These are phyloP conservation scores for Penicillium oxalicum DNA, from an alignment of 2,329 filamentous ascomycete species.

Conservation along the genomic window DNA sequence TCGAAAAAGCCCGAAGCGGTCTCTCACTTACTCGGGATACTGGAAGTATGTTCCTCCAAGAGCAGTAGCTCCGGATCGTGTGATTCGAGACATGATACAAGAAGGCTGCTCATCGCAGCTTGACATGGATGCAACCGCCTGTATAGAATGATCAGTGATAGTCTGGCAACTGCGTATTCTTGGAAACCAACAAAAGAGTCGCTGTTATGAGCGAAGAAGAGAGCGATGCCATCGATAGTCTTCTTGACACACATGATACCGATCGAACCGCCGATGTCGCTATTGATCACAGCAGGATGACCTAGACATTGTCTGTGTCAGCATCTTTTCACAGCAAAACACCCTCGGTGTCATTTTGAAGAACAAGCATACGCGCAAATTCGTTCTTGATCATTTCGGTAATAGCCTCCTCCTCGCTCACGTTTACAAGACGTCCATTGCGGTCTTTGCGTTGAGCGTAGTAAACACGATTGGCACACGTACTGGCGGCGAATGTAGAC, in stretches of 20 bases:
- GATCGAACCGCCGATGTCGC: constrained; percentile 78
- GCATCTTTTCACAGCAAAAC: background rate
- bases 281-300: constrained; percentile 76
- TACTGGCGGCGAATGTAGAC: constrained; percentile 82
- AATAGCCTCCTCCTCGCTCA: constrained; percentile 73
- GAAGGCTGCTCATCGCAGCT: constrained; percentile 67
- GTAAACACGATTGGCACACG: constrained; percentile 80
- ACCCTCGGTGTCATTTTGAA: no score
- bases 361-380: constrained; percentile 62
- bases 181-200: constrained; percentile 59
- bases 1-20: background rate
- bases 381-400: constrained; percentile 75
- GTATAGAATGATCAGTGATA: constrained; percentile 4
- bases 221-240: constrained; percentile 64
- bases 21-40: constrained; percentile 19
- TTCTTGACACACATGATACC: constrained; percentile 89
- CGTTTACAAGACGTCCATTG: constrained; percentile 57
- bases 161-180: background rate
- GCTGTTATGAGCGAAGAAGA: constrained; percentile 96
- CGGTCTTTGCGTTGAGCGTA: constrained; percentile 56
- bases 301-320: constrained; percentile 29
- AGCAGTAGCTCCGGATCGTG: constrained; percentile 47
- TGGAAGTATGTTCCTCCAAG: constrained; percentile 38
- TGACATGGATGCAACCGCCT: constrained; percentile 81
- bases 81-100: constrained; percentile 81